Conservation (phyloP, 345 rosid species). For the Brassica nigra region DNA sequence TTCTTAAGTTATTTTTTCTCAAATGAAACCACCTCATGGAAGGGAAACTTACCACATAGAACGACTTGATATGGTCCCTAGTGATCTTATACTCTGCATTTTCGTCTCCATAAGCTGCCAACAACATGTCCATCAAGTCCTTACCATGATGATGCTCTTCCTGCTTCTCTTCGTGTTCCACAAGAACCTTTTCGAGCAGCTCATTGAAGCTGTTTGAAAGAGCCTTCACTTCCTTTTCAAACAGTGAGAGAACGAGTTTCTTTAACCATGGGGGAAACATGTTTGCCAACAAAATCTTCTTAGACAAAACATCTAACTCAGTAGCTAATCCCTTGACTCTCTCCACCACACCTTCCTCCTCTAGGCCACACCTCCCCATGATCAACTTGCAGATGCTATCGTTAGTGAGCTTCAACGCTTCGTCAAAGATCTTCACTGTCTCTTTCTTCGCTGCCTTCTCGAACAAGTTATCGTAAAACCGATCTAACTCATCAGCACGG, state of each 20-base stretch:
- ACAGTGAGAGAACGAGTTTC: not conserved
- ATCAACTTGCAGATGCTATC: not conserved
- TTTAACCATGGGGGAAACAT: not conserved
- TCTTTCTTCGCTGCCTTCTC: not conserved
- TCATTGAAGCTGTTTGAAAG: not conserved
- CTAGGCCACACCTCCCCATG: not conserved
- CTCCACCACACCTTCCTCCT: not conserved
- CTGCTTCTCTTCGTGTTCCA: not conserved
- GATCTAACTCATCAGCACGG: not conserved
- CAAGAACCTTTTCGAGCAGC: not conserved
- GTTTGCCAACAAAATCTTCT: not conserved
- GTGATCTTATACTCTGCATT: not conserved
- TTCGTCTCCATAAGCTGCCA: not conserved
- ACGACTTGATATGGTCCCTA: not conserved
- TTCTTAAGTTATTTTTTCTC: not conserved
- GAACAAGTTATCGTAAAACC: not conserved
- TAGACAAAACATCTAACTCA: not conserved
- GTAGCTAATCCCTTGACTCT: not conserved
- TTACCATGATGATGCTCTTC: not conserved
- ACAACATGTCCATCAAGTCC: not conserved
- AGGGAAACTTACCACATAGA: not conserved
- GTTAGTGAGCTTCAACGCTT: not conserved
- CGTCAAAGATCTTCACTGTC: not conserved
- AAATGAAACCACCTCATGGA: not conserved
- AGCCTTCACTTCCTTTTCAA: not conserved